phyloP scores from a whole-genome alignment of 495 filamentous ascomycete genomes.

The Aspergillus steynii region DNA sequence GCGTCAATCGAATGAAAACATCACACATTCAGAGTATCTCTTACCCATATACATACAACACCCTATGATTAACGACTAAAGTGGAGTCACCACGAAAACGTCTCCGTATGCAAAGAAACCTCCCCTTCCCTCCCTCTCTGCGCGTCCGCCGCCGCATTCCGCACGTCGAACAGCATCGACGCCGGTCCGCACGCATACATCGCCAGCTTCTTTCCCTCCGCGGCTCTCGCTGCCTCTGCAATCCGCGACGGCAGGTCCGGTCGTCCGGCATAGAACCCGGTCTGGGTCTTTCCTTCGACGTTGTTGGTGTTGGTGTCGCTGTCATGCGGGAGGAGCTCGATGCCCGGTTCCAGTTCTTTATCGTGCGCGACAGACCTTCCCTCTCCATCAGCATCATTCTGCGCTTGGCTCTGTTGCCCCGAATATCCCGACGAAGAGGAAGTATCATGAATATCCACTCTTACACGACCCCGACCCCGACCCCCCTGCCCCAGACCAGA shows the following conservation, averaged over 20 bases:
- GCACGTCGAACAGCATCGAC: constrained; percentile 50
- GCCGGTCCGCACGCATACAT: constrained; percentile 53
- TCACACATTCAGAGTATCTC: no score
- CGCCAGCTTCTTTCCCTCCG: constrained; percentile 33
- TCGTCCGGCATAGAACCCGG: constrained; percentile 17
- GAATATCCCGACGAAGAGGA: background rate
- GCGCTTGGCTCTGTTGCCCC: background rate
- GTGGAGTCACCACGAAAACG: constrained; percentile 42
- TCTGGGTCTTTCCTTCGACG: constrained; percentile 18
- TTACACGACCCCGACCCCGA: background rate
- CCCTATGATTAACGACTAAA: no score
- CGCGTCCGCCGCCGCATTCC: constrained; percentile 49
- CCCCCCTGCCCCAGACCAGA: constrained; percentile 11
- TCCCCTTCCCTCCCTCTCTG: constrained; percentile 43
- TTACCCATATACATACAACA: no score
- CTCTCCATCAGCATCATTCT: background rate
- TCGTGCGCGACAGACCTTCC: background rate
- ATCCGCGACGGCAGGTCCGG: constrained; percentile 42
- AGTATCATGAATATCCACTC: constrained; percentile 26
- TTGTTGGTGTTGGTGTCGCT: background rate
- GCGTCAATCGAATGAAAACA: no score
- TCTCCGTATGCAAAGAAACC: constrained; percentile 54
- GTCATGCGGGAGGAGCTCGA: background rate
- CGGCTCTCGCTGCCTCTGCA: constrained; percentile 20
- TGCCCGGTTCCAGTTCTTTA: background rate